Conservation (phyloP, 352 stramenopile species). For the Phytophthora hibernalis region DNA sequence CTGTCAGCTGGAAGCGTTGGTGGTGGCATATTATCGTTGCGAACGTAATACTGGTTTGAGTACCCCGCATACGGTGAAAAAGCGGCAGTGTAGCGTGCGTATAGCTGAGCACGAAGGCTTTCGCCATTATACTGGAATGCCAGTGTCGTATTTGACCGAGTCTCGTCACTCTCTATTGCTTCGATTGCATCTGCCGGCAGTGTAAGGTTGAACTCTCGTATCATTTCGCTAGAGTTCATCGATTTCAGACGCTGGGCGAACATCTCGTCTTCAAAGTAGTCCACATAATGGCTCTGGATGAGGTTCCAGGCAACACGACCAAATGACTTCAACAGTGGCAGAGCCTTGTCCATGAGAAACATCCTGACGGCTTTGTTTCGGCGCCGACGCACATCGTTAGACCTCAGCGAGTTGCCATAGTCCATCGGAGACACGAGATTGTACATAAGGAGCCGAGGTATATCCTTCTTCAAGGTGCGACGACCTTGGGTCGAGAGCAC, state of each 20-base stretch:
- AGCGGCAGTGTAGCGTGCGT: conserved; percentile 27
- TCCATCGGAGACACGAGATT: conserved; percentile 60
- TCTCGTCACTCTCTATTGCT: conserved; percentile 14
- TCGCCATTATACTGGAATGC: conserved; percentile 37
- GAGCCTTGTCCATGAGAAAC: conserved; percentile 52
- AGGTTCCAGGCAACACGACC: conserved; percentile 37
- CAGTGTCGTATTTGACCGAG: conserved; percentile 40
- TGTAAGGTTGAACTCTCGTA: conserved; percentile 44
- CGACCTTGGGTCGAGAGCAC: conserved; percentile 36
- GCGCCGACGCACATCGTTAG: conserved; percentile 40
- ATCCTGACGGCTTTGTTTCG: conserved; percentile 43
- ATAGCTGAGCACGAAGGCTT: conserved; percentile 26
- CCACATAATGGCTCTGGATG: conserved; percentile 48
- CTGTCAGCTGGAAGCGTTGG: conserved; percentile 47
- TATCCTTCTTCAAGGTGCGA: conserved; percentile 41
- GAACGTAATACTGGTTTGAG: conserved; percentile 51
- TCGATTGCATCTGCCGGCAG: conserved; percentile 27
- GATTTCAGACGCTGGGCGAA: conserved; percentile 31
- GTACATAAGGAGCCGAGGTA: conserved; percentile 48
- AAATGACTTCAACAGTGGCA: conserved; percentile 47
- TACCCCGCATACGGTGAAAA: conserved; percentile 64
- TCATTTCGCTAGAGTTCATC: conserved; percentile 55
- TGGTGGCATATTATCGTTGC: conserved; percentile 38
- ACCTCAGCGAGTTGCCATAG: conserved; percentile 42
- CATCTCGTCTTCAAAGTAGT: conserved; percentile 47